Conservation (phyloP, 805 yeast genomes). For the Yamadazyma insecticola region DNA sequence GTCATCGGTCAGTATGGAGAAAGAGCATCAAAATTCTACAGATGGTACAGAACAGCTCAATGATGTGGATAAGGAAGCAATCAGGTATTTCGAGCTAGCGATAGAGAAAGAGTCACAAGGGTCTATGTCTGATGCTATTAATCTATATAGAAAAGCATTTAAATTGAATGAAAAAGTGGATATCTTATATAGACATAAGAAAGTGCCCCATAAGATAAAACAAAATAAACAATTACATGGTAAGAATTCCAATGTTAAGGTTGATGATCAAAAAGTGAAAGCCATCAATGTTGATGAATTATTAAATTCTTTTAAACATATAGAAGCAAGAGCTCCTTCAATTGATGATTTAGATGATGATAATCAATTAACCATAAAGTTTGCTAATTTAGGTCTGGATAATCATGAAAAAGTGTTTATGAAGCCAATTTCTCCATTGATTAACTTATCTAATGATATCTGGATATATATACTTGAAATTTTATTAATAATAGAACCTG, state of each 20-base stretch:
- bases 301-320: constrained; percentile 29
- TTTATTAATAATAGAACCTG: constrained; percentile 46
- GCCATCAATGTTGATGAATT: constrained; percentile 39
- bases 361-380: constrained; percentile 16
- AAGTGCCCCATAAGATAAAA: constrained; percentile 39
- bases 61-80: constrained; percentile 39
- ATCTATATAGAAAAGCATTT: constrained; percentile 66
- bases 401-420: constrained; percentile 12
- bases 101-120: constrained; percentile 70
- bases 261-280: constrained; percentile 34
- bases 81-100: constrained; percentile 64
- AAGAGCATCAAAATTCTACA: too few relatives aligned
- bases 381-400: constrained; percentile 21
- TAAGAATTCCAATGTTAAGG: constrained; percentile 21
- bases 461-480: constrained; percentile 46
- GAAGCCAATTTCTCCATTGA: constrained; percentile 33
- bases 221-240: constrained; percentile 21
- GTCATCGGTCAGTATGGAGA: too few relatives aligned
- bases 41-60: too few relatives aligned
- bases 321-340: constrained; percentile 25
- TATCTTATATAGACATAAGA: constrained; percentile 54
- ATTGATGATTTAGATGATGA: constrained; percentile 14
- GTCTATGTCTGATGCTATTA: constrained; percentile 76
- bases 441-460: constrained; percentile 51
- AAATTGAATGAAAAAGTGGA: constrained; percentile 60